These are phyloP conservation scores for Monosporascus sp. DNA, from an alignment of 2,329 filamentous ascomycete species.

Conservation along the genomic window DNA sequence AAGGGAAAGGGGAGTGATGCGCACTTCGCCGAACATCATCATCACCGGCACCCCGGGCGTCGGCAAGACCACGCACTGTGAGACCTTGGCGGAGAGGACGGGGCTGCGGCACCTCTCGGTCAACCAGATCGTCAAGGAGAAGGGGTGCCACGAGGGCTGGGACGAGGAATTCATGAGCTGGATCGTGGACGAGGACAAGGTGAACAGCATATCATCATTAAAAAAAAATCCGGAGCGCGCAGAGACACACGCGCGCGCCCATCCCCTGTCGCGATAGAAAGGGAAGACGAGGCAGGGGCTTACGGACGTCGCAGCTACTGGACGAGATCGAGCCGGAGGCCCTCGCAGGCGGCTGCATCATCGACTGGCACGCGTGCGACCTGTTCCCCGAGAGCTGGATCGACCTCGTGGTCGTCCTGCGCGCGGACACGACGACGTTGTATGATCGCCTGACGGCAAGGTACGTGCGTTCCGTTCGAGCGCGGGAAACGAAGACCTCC, in stretches of 20 bases:
- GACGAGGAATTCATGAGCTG: conserved; percentile 81
- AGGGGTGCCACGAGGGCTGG: conserved; percentile 79
- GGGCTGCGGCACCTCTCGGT: conserved; percentile 79
- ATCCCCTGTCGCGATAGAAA: background rate
- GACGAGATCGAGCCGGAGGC: conserved; percentile 84
- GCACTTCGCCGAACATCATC: conserved; percentile 76
- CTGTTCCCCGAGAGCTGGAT: conserved; percentile 91
- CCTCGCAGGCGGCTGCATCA: conserved; percentile 73
- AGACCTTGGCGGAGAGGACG: conserved; percentile 69
- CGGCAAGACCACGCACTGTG: conserved; percentile 90
- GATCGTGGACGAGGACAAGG: conserved; percentile 96
- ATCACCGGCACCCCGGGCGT: conserved; percentile 93
- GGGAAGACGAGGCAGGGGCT: conserved; percentile 10
- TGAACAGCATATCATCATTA: conserved; percentile 26
- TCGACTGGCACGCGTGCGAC: conserved; percentile 98
- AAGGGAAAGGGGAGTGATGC: conserved; percentile 26
- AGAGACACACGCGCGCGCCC: too few relatives aligned
- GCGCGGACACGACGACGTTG: conserved; percentile 72
- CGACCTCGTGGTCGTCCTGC: conserved; percentile 87
- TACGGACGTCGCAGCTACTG: conserved; percentile 53
- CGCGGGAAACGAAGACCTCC: background rate
- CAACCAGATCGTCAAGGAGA: conserved; percentile 88
- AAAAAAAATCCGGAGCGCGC: too few relatives aligned
- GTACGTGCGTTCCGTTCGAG: conserved; percentile 34
- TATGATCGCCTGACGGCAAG: conserved; percentile 79